Evolutionary conservation across 163 green algal genomes (phyloP).

Genomic region (Scenedesmus sp.): DNA sequence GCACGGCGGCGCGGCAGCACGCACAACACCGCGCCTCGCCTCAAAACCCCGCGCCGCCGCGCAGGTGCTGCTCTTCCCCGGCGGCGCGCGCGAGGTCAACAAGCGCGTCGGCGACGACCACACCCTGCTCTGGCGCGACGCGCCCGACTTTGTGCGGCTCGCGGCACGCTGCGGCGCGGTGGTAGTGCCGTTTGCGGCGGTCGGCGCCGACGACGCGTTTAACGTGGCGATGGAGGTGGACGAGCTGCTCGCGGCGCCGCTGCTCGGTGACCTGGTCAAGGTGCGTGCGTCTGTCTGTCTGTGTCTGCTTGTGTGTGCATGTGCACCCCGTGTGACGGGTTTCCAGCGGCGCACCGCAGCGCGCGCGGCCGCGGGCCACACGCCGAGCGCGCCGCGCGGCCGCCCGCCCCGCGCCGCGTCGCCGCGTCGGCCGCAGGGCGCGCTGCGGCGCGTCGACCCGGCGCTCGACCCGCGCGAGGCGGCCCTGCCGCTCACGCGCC

Average conservation of each 20-base stretch:
- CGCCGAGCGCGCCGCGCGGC: neutral
- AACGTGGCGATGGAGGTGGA: slow-evolving; percentile 47
- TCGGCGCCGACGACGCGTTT: slow-evolving; percentile 77
- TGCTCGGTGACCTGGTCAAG: slow-evolving; percentile 49
- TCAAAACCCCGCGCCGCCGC: too few species aligned
- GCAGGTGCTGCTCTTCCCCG: slow-evolving; percentile 86
- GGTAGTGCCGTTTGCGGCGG: slow-evolving; percentile 71
- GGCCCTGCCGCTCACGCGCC: slow-evolving; percentile 62
- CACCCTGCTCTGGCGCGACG: slow-evolving; percentile 56
- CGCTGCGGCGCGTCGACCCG: slow-evolving; percentile 40
- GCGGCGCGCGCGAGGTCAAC: slow-evolving; percentile 67
- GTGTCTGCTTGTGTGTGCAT: too few species aligned
- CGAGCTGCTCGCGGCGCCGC: slow-evolving; percentile 49
- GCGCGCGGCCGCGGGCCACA: neutral
- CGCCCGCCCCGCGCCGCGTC: neutral
- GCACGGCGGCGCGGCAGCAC: too few species aligned
- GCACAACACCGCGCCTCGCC: too few species aligned
- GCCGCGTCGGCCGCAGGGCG: slow-evolving; percentile 34
- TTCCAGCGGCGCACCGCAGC: neutral
- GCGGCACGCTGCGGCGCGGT: slow-evolving; percentile 66
- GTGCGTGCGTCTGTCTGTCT: neutral
- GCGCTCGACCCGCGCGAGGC: slow-evolving; percentile 53
- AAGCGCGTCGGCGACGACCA: slow-evolving; percentile 69
- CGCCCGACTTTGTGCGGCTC: slow-evolving; percentile 76
- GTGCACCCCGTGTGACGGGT: too few species aligned